Base-by-base conservation (phyloP, 2,329 filamentous ascomycete genomes). In the Biscogniauxia mediterranea region DNA sequence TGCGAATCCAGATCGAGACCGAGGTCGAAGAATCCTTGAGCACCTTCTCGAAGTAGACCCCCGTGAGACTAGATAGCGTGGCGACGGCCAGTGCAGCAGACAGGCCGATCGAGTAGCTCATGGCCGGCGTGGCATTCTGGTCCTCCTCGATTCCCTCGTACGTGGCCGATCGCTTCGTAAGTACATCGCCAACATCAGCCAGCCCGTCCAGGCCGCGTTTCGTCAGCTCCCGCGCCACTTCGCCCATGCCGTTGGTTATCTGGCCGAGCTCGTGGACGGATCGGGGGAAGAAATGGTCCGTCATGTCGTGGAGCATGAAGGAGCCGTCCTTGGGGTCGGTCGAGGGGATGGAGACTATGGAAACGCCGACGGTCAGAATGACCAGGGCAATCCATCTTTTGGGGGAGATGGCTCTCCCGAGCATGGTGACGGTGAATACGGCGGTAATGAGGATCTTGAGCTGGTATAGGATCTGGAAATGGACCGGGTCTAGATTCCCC, bases 381-480 rank as follows among this genome's bases (percentile, higher is more conserved):
- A 96, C 73, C 17, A 98, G 82, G 3, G 93, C 86, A 9, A 90
- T 73, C 94, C 93, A 98, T 73, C 91, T 91, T 69, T 88, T 89
- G 13, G 83, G 70, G 0, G 90, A 86, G 25, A 97, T 80, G 6
- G 84, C 83, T 61, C 90, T 84, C 21, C 88, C 86, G 19, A 98
- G 82, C 72, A 98, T 83, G 3, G 87, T 76, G 49, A 96, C 89
- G 65, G 91, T 95, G 76, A 97, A 96, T 28, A 97, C 76, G 1
- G 95, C 93, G 0, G 92, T 95, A 1, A 91, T 92, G 64, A 97
- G 84, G 65, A 98, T 95, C 85, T 97, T 97, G 61, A 98, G 81
- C 77, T 99, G 94, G 74, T 95, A 96, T 25, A 95, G 86, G 61
- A 97, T 89, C 76, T 97, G 93, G 73, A 97, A 98, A 58, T 94